Evolutionary conservation across 768 basidiomycete genomes (phyloP).

Genomic region (Suillus subaureus): DNA sequence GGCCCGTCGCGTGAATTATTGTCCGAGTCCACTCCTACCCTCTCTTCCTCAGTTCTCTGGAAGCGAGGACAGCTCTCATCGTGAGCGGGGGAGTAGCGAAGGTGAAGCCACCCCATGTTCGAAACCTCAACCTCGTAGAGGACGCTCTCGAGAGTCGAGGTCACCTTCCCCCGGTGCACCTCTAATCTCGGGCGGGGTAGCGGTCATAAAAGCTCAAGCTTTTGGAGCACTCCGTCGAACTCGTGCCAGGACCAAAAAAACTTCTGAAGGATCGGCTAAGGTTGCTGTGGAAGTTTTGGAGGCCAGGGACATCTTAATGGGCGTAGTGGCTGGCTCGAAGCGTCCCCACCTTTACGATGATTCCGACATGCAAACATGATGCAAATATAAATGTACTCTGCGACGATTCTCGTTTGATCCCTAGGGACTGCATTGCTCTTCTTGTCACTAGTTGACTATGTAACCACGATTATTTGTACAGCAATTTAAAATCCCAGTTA

Average conservation of each 20-base stretch:
- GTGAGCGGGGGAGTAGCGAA: constrained; percentile 58
- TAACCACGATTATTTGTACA: constrained; percentile 23
- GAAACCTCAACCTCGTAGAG: constrained; percentile 51
- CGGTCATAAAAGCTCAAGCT: constrained; percentile 89
- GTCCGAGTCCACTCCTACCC: constrained; percentile 48
- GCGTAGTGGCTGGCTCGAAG: constrained; percentile 39
- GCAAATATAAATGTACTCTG: constrained; percentile 12
- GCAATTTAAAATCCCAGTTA: constrained; percentile 31
- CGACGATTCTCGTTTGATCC: constrained; percentile 4
- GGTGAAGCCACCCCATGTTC: constrained; percentile 50
- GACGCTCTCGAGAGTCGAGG: constrained; percentile 47
- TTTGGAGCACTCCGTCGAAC: constrained; percentile 85
- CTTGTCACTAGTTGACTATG: constrained; percentile 19
- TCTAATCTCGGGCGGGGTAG: constrained; percentile 75
- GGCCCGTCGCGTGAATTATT: constrained; percentile 48
- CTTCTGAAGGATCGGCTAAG: no score
- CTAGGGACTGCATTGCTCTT: constrained; percentile 3
- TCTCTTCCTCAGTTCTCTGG: constrained; percentile 49
- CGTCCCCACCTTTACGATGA: constrained; percentile 55
- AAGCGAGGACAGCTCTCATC: constrained; percentile 52
- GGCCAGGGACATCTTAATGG: no score
- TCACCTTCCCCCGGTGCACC: constrained; percentile 51
- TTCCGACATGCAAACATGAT: constrained; percentile 42
- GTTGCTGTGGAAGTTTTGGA: no score
- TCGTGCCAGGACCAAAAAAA: constrained; percentile 70